phyloP scores from a whole-genome alignment of 768 basidiomycete genomes.

The Chalciporus chontae region DNA sequence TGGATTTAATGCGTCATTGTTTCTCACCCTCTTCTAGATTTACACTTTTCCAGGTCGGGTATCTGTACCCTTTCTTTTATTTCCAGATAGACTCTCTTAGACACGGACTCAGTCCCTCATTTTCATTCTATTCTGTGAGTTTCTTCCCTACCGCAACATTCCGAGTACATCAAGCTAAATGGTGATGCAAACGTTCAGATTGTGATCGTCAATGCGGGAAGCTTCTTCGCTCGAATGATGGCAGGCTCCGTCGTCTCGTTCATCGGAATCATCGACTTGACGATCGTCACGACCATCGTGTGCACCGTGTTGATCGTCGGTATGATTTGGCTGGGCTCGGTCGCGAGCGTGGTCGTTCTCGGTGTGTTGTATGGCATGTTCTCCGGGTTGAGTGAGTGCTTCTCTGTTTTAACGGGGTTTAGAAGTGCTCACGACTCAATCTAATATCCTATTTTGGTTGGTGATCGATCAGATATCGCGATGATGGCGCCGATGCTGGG shows the following conservation, averaged over 20 bases:
- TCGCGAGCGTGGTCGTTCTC: conserved; percentile 38
- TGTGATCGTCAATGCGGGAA: conserved; percentile 50
- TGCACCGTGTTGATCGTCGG: conserved; percentile 42
- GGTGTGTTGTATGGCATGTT: conserved; percentile 48
- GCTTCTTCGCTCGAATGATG: conserved; percentile 44
- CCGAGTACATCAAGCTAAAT: neutral
- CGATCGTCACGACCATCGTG: conserved; percentile 33
- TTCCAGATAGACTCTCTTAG: conserved; percentile 53
- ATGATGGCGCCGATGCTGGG: conserved; percentile 43
- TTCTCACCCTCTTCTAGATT: conserved; percentile 11
- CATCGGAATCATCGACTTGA: conserved; percentile 43
- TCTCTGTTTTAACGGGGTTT: neutral
- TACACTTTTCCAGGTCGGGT: conserved; percentile 34
- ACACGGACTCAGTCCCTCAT: conserved; percentile 40
- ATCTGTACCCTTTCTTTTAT: conserved; percentile 54
- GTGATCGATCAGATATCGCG: conserved; percentile 29
- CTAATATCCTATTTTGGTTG: neutral
- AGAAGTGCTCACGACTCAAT: neutral
- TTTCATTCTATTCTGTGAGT: conserved; percentile 55
- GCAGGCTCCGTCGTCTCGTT: conserved; percentile 38
- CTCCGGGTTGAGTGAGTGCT: conserved; percentile 39
- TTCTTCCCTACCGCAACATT: neutral
- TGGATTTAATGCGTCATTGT: neutral
- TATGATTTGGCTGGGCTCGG: conserved; percentile 39
- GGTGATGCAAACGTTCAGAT: conserved; percentile 31